Evolutionary conservation across 257 asterid genomes (phyloP), one percentile per base, ranked within the genome.

Genomic region (Rehmannia glutinosa): DNA sequence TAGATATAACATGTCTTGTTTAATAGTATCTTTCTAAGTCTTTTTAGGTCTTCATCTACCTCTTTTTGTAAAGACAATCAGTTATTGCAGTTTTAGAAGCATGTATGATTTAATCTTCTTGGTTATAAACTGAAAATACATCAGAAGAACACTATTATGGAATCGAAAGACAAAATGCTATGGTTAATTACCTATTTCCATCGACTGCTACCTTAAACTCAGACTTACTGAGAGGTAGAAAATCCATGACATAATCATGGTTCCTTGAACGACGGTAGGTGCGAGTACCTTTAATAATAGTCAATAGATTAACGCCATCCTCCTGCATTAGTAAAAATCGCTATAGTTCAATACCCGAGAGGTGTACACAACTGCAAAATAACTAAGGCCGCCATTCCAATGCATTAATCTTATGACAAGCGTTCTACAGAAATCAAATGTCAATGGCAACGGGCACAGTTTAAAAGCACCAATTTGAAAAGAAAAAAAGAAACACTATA

Each of bases 231-330:
- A 91, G 96, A 75, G 96, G 99, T 66, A 94, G 8, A 76, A 79
- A 94, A 77, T 88, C 97, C 72, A 21, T 65, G 71, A 88, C 88
- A 60, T 64, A 72, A 61, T 94, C 95, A 61, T 68, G 91, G 53
- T 72, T 86, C 64, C 80, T 81, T 39, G 93, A 81, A 28, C 80
- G 96, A 35, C 99, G 97, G 72, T 91, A 91, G 51, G 79, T 87
- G 67, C 46, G 2, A 35, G 96, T 82, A 74, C 76, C 64, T 83
- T 94, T 94, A 36, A 94, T 89, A 63, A 88, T 69, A 8, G 90
- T 85, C 76, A 94, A 72, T 52, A 91, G 81, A 78, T 88, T 94
- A 66, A 94, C 75, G 36, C 96, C 96, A 69, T 91, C 91, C 78
- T 94, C 99, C 99, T 94, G 96, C 78, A 78, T 50, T 43, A 49